phyloP scores from a whole-genome alignment of 345 rosid species.

The Pistacia integerrima region DNA sequence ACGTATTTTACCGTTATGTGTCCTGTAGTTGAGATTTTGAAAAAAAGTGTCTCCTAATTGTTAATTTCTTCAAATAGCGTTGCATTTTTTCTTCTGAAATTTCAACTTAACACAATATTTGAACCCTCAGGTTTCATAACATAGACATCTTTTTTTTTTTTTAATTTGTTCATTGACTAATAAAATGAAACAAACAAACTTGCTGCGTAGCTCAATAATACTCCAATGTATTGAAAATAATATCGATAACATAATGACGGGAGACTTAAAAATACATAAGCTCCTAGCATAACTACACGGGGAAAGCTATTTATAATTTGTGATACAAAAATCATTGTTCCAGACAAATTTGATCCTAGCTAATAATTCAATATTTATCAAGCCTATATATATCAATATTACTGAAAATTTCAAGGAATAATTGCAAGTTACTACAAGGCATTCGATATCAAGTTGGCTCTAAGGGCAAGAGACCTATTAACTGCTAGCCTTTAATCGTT shows the following conservation, averaged over 20 bases:
- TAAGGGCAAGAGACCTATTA: background rate
- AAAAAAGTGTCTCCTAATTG: no score
- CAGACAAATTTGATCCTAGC: background rate
- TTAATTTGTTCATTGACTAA: background rate
- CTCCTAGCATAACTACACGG: background rate
- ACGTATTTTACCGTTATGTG: no score
- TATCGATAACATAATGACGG: background rate
- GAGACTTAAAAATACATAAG: background rate
- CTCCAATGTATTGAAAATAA: background rate
- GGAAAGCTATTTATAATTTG: background rate
- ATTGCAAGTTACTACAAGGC: background rate
- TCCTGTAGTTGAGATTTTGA: no score
- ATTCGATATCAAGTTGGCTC: background rate
- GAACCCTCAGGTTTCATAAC: no score
- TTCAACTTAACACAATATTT: no score
- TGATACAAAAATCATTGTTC: background rate
- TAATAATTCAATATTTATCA: background rate
- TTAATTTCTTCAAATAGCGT: background rate
- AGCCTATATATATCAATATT: slow-evolving; percentile 4
- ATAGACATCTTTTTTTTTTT: no score
- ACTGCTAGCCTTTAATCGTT: background rate
- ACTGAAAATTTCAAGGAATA: no score
- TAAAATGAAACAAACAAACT: slow-evolving; percentile 1
- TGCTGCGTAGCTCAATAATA: background rate
- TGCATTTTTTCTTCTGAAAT: no score